Evolutionary conservation across 2,329 filamentous ascomycete genomes (phyloP).

Genomic region (Ophiostoma ips): DNA sequence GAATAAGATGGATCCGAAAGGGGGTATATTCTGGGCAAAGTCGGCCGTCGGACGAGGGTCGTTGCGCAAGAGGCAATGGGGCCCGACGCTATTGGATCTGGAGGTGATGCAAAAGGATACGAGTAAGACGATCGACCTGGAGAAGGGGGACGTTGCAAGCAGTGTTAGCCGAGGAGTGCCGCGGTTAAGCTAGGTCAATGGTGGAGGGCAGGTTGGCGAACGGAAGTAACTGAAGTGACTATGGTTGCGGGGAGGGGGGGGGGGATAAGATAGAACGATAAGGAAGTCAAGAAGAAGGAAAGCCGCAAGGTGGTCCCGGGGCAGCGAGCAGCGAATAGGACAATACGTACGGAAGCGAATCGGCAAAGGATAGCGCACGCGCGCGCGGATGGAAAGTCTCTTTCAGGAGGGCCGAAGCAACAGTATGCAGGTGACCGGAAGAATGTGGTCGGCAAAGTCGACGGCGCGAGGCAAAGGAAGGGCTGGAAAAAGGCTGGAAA

Average conservation of each 20-base stretch:
- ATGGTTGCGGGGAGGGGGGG: background rate
- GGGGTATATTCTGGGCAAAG: background rate
- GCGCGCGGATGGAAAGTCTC: background rate
- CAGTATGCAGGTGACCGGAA: background rate
- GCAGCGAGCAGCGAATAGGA: background rate
- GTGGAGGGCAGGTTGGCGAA: background rate
- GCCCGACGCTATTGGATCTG: conserved; percentile 10
- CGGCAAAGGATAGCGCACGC: conserved; percentile 3
- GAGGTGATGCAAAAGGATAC: background rate
- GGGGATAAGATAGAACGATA: background rate
- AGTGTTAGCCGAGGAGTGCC: conserved; percentile 12
- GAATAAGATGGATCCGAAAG: background rate
- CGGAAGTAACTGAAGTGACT: background rate
- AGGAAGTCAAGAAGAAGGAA: too few relatives aligned
- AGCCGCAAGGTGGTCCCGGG: background rate
- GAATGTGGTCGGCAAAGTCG: background rate
- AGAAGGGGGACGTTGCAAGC: background rate
- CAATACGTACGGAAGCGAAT: conserved; percentile 4
- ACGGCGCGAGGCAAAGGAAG: background rate
- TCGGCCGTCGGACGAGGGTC: background rate
- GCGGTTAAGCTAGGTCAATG: conserved; percentile 9
- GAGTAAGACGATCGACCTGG: background rate
- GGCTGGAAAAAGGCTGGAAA: background rate
- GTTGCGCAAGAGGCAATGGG: conserved; percentile 2
- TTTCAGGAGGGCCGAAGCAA: background rate